These are phyloP conservation scores for Microsporum audouinii DNA, from an alignment of 2,329 filamentous ascomycete genomes.

Conservation along the genomic window DNA sequence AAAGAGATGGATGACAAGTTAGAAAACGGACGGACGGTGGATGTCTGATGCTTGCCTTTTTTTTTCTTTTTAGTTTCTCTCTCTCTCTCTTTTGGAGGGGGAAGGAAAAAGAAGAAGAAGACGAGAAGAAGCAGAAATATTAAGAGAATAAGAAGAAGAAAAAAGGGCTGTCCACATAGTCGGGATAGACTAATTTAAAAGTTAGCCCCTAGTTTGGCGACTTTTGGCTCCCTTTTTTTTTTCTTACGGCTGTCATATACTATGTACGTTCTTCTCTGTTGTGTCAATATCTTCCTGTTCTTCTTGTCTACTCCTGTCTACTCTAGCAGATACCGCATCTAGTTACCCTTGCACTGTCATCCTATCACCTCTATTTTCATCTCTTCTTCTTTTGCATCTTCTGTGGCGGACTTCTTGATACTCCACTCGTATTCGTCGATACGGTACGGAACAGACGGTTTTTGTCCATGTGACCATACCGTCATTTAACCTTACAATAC, in stretches of 20 bases:
- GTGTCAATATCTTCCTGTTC: background rate
- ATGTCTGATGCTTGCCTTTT: background rate
- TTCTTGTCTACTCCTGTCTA: background rate
- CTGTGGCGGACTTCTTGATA: background rate
- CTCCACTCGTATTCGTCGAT: background rate
- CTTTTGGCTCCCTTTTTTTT: background rate
- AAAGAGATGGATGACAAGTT: background rate
- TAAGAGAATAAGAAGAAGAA: background rate
- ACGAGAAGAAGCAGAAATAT: background rate
- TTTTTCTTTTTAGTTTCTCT: background rate
- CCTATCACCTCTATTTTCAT: background rate
- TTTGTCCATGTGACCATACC: background rate
- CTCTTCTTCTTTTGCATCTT: background rate
- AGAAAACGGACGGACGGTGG: background rate
- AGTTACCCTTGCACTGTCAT: background rate
- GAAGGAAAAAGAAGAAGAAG: background rate
- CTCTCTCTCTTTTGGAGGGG: background rate
- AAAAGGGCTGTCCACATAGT: constrained; percentile 1
- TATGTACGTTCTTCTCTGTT: background rate
- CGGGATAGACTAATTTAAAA: constrained; percentile 5
- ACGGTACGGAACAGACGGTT: background rate
- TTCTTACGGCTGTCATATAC: background rate
- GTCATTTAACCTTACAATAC: background rate
- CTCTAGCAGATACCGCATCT: background rate
- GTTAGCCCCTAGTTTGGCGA: background rate